Percentiles rank a stretch among this genome's conserved stretches.
phyloP scores from a whole-genome alignment of 2,329 filamentous ascomycete species.

The Alternaria burnsii region DNA sequence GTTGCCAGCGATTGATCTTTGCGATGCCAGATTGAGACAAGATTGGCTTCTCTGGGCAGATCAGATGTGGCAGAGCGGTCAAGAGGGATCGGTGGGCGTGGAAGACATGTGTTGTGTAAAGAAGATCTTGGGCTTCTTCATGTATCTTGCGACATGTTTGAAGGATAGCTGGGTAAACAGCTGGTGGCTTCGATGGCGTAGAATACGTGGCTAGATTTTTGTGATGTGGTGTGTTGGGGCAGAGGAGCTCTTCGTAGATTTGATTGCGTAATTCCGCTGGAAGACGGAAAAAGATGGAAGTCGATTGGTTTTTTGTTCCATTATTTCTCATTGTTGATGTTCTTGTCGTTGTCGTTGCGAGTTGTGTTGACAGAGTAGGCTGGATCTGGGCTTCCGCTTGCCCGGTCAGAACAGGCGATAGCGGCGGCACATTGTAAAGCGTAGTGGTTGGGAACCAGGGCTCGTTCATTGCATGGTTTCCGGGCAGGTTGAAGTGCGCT shows the following conservation, averaged over 20 bases:
- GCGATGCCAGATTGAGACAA: slow-evolving; percentile 37
- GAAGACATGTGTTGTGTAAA: slow-evolving; percentile 62
- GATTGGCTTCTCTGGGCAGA: slow-evolving; percentile 48
- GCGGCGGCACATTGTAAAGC: not conserved
- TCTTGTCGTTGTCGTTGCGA: slow-evolving; percentile 10
- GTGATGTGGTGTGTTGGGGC: slow-evolving; percentile 24
- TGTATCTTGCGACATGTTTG: slow-evolving; percentile 53
- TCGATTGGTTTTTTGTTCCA: slow-evolving; percentile 4
- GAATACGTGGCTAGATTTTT: slow-evolving; percentile 13
- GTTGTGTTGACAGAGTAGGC: not conserved
- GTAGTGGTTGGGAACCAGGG: not conserved
- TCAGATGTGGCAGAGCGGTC: slow-evolving; percentile 55
- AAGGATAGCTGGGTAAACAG: slow-evolving; percentile 53
- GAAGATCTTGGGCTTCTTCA: slow-evolving; percentile 54
- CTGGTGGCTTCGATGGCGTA: slow-evolving; percentile 16
- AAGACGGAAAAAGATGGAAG: slow-evolving; percentile 54
- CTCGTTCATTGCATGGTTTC: not conserved
- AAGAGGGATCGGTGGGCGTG: slow-evolving; percentile 60
- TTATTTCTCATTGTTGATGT: slow-evolving; percentile 11
- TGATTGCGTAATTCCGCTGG: slow-evolving; percentile 69
- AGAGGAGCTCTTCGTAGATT: slow-evolving; percentile 58
- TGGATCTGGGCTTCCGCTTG: slow-evolving; percentile 4
- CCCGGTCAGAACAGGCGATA: not conserved
- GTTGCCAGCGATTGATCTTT: slow-evolving; percentile 55
- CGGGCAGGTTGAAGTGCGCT: slow-evolving; percentile 29